Base-by-base conservation (phyloP, 73 alveolate genomes). In the Diophrys sp. region DNA sequence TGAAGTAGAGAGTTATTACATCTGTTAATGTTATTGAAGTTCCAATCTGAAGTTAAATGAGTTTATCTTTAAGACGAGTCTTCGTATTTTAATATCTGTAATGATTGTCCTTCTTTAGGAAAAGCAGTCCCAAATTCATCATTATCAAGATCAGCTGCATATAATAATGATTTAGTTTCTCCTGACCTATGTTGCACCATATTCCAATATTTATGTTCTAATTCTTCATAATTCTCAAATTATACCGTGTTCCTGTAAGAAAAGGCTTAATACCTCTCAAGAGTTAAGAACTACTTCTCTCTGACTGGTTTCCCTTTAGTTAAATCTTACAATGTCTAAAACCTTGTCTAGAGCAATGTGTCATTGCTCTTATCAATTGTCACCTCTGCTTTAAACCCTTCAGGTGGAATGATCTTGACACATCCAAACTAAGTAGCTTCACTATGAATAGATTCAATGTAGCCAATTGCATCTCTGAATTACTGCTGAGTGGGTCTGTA, bases 141-240 rank as follows among this genome's bases (percentile, higher is more conserved):
- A 27, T 83, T 89, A 55, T 67, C 75, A 26, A 92, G 82, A 77
- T 92, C 97, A 31, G 95, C 97, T 25, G 97, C 97, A 81, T 92
- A 92, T 55, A 87, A 89, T 0, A 88, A 89, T 44, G 76, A 87
- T 27, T 73, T 74, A 55, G 70, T 54, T 31, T 79, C 74, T 1
- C 57, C 68, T 33, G 32, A 68, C 28, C 28, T 14, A 71, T 31
- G 23, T 33, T 71, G 24, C 79, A 33, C 23, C n/a, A 1, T 29
- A 11, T 29, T 32, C 79, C 29, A 30, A 71, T 71, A 29, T 71
- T 0, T 30, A 31, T 29, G 32, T 23, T 29, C 67, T 29, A 28
- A 0, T 23, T 28, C 79, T 71, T 2, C 2, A 33, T 71, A 77
- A 73, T 84, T 66, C 55, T 91, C 97, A 23, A 91, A 88, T 31